Evolutionary conservation across 768 basidiomycete genomes (phyloP), one percentile per base, ranked within the genome.

Genomic region (Mycena capillaripes): DNA sequence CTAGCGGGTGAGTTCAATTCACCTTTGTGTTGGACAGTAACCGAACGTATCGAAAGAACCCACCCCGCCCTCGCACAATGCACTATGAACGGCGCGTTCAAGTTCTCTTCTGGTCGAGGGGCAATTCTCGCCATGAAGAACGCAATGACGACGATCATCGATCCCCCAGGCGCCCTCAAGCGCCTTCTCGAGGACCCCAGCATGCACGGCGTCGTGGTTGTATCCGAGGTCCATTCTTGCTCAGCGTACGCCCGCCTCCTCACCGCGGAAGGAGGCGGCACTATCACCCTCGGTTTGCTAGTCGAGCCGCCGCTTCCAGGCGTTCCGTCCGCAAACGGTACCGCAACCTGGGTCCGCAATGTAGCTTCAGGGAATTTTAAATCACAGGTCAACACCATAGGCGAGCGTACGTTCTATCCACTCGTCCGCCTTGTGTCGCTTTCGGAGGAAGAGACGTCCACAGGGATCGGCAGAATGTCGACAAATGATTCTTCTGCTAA

Each of bases 151-250:
- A 61, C 76, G 30, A 67, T 72, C 30, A 74, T 83, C 40, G 75
- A 81, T 25, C 78, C 78, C 1, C 76, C 81, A 0, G 78, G 73
- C 5, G 72, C 71, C 40, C 81, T 83, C 34, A 58, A 79, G 17
- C 73, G 64, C 16, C 80, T 82, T 2, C 77, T 82, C 5, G 65
- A 78, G 14, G 79, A 78, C 32, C 44, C 76, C 5, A 69, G 46
- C 8, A 76, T 81, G 64, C 77, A 76, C 36, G 77, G 70, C 27
- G 55, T 62, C 36, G 80, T 82, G 46, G 63, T 82, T 57, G 81
- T 83, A 17, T 82, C 82, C 25, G 80, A 82, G 62, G 79, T 81
- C 16, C 81, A 83, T 64, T 70, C 70, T 5, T 82, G 81, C 71
- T 77, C 80, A 1, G 81, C 82, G 8, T 83, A 81, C 70, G 81